Percentiles rank a stretch among this genome's conserved stretches.
phyloP scores from a whole-genome alignment of 345 rosid genomes.

The Citrus unshiu region DNA sequence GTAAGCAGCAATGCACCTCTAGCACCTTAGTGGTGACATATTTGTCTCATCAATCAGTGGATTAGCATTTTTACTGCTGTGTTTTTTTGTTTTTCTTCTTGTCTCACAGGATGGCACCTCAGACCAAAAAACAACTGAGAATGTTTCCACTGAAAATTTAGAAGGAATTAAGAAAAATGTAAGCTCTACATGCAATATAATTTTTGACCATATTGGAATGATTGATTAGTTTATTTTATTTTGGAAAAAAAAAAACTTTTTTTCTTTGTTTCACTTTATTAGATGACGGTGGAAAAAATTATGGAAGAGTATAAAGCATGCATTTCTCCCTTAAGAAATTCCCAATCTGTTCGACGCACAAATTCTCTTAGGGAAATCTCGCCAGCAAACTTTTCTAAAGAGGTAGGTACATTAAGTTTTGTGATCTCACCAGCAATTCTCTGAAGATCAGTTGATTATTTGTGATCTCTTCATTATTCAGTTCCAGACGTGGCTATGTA shows the following conservation, averaged over 20 bases:
- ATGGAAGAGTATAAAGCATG: constrained; percentile 72
- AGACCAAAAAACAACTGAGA: constrained; percentile 23
- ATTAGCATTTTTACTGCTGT: constrained; percentile 11
- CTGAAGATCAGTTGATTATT: background rate
- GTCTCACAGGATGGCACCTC: constrained; percentile 28
- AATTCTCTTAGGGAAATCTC: constrained; percentile 71
- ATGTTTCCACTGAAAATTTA: constrained; percentile 23
- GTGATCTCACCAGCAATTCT: background rate
- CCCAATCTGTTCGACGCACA: constrained; percentile 58
- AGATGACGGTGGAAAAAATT: constrained; percentile 75
- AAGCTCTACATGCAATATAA: constrained; percentile 16
- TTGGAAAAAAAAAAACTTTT: background rate
- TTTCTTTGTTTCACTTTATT: constrained; percentile 11
- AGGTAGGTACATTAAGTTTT: constrained; percentile 30
- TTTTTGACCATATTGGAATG: background rate
- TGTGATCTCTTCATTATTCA: background rate
- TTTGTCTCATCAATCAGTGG: constrained; percentile 11
- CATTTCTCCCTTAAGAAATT: constrained; percentile 53
- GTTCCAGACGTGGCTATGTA: background rate
- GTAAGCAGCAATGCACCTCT: constrained; percentile 28
- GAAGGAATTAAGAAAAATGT: constrained; percentile 54
- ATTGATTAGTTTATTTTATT: background rate
- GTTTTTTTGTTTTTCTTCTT: background rate
- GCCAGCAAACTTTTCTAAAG: constrained; percentile 89
- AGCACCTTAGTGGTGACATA: background rate